Evolutionary conservation across 176 grass and related monocot species (phyloP).

Genomic region (Musa acuminata): DNA sequence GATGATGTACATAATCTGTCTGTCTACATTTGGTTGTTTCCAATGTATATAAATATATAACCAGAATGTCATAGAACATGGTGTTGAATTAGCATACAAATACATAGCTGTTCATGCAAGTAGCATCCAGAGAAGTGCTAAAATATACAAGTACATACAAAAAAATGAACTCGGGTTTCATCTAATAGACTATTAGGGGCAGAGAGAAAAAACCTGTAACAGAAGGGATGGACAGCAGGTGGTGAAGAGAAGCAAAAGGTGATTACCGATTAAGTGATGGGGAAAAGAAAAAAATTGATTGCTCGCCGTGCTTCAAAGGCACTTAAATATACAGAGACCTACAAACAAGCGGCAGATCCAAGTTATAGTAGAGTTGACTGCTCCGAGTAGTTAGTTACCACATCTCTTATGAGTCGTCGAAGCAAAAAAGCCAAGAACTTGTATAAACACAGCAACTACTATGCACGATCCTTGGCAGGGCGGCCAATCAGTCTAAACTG

Average conservation of each 20-base stretch:
- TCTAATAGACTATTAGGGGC: neutral
- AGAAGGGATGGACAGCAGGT: neutral
- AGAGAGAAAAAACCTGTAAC: neutral
- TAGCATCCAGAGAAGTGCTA: neutral
- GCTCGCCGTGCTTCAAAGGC: constrained; percentile 28
- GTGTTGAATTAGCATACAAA: neutral
- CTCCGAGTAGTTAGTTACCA: constrained; percentile 22
- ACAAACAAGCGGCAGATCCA: constrained; percentile 22
- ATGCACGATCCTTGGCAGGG: constrained; percentile 39
- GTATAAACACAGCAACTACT: constrained; percentile 12
- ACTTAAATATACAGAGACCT: constrained; percentile 68
- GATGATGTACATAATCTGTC: too few species aligned
- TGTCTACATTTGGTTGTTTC: too few species aligned
- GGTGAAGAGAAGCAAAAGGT: constrained; percentile 14
- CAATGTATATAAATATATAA: too few species aligned
- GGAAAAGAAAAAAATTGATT: neutral
- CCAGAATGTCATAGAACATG: too few species aligned
- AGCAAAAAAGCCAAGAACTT: constrained; percentile 27
- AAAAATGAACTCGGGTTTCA: neutral
- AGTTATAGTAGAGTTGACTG: constrained; percentile 8
- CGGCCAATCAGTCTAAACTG: constrained; percentile 83
- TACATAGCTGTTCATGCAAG: neutral
- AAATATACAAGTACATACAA: neutral
- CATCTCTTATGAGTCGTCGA: constrained; percentile 18
- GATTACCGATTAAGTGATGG: constrained; percentile 9